A percentile compares a stretch with the other conserved stretches of the same genome.
Evolutionary conservation across 1,284 basidiomycete species (phyloP).

Genomic region (Thecaphora frezii): DNA sequence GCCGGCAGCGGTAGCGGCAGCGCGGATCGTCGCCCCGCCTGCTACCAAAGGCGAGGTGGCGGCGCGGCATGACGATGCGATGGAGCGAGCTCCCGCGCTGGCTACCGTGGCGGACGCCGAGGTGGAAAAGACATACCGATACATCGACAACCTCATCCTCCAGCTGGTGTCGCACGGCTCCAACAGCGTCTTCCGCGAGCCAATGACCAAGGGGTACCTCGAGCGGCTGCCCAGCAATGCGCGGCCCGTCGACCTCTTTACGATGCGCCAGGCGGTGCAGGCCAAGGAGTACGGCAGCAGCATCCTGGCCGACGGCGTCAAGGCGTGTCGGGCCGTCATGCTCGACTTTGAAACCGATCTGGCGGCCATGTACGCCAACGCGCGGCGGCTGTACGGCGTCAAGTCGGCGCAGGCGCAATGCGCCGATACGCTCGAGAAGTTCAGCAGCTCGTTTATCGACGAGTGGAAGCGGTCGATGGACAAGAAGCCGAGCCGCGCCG

Average conservation of each 20-base stretch:
- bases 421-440: slow-evolving; percentile 33
- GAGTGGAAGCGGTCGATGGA: not conserved
- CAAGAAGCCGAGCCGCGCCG: not conserved
- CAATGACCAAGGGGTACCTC: not conserved
- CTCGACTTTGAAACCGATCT: slow-evolving; percentile 38
- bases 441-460: slow-evolving; percentile 24
- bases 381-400: slow-evolving; percentile 23
- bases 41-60: no score
- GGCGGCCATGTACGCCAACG: slow-evolving; percentile 23
- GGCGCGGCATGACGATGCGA: no score
- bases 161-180: slow-evolving; percentile 32
- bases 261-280: slow-evolving; percentile 25
- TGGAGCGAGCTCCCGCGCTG: not conserved
- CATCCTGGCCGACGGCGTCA: slow-evolving; percentile 16
- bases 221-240: slow-evolving; percentile 8
- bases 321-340: slow-evolving; percentile 30
- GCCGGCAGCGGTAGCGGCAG: no score
- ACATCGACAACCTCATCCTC: slow-evolving; percentile 27
- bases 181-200: slow-evolving; percentile 19
- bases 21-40: no score
- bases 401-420: slow-evolving; percentile 33
- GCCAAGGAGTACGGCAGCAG: slow-evolving; percentile 27
- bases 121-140: slow-evolving; percentile 26
- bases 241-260: slow-evolving; percentile 24
- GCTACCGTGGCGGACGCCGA: slow-evolving; percentile 9